Percentiles rank a stretch among this genome's conserved stretches.
phyloP scores from a whole-genome alignment of 2,329 filamentous ascomycete species.

The Fusarium chuoi region DNA sequence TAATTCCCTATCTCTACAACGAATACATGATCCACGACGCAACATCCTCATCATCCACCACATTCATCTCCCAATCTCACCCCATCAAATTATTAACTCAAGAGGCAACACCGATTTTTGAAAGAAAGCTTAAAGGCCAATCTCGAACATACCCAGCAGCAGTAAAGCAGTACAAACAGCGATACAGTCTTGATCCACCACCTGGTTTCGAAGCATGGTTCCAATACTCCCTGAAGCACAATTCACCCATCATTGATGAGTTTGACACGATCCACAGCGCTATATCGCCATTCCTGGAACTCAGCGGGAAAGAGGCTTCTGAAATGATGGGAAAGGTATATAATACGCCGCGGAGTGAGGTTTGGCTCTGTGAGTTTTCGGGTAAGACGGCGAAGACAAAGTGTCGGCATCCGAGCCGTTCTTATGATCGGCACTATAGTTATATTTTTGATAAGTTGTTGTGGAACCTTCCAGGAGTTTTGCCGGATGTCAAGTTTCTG shows the following conservation, averaged over 20 bases:
- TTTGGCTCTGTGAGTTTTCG: conserved; percentile 52
- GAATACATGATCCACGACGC: conserved; percentile 36
- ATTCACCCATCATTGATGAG: conserved; percentile 61
- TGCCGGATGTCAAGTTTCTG: conserved; percentile 55
- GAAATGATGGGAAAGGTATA: conserved; percentile 44
- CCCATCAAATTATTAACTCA: conserved; percentile 50
- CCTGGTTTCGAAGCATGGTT: conserved; percentile 60
- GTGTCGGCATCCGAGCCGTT: conserved; percentile 50
- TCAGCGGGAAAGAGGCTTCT: conserved; percentile 50
- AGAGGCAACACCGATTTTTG: conserved; percentile 46
- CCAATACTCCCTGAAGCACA: conserved; percentile 51
- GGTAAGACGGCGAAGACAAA: conserved; percentile 39
- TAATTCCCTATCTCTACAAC: conserved; percentile 48
- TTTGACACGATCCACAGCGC: conserved; percentile 56
- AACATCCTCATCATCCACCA: conserved; percentile 1
- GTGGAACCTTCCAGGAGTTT: conserved; percentile 26
- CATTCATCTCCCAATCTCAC: conserved; percentile 40
- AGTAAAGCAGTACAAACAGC: conserved; percentile 53
- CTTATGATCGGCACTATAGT: conserved; percentile 49
- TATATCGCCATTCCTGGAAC: conserved; percentile 53
- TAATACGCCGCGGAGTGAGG: conserved; percentile 42
- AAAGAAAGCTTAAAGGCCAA: conserved; percentile 48
- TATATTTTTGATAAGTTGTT: conserved; percentile 48
- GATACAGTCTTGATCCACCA: conserved; percentile 57
- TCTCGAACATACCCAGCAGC: conserved; percentile 52